Evolutionary conservation across 2,329 filamentous ascomycete species (phyloP).

Genomic region (Neonectria sp.): DNA sequence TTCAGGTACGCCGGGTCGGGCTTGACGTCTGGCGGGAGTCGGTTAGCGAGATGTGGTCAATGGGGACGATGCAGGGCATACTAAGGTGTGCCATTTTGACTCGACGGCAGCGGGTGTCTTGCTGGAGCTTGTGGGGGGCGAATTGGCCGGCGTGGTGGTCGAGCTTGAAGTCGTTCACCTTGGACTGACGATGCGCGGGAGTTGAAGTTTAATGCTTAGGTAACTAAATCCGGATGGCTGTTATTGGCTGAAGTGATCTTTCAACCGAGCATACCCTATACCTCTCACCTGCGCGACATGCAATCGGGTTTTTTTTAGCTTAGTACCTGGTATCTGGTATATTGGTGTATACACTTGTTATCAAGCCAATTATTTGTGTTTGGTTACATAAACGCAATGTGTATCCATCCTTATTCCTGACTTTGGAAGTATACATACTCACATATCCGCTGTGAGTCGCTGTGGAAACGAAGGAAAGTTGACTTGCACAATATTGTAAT

Average conservation of each 20-base stretch:
- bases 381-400: too few relatives aligned
- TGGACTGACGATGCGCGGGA: conserved; percentile 31
- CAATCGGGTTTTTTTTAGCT: not conserved
- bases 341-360: not conserved
- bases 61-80: conserved; percentile 37
- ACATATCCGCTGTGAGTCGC: too few relatives aligned
- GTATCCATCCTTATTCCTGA: too few relatives aligned
- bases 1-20: conserved; percentile 60
- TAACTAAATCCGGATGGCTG: conserved; percentile 24
- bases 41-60: conserved; percentile 45
- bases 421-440: too few relatives aligned
- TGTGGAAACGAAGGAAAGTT: too few relatives aligned
- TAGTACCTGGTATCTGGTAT: not conserved
- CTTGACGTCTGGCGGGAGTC: conserved; percentile 54
- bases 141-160: conserved; percentile 46
- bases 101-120: conserved; percentile 44
- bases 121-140: conserved; percentile 39
- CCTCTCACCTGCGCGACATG: too few relatives aligned
- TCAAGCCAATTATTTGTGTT: not conserved
- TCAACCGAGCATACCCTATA: conserved; percentile 37
- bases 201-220: conserved; percentile 44
- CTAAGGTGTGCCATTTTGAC: conserved; percentile 59
- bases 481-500: too few relatives aligned
- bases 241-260: conserved; percentile 30
- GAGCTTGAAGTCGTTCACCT: conserved; percentile 36